Base-by-base conservation (phyloP, 83 land plant genomes). In the Isoetes engelmannii region DNA sequence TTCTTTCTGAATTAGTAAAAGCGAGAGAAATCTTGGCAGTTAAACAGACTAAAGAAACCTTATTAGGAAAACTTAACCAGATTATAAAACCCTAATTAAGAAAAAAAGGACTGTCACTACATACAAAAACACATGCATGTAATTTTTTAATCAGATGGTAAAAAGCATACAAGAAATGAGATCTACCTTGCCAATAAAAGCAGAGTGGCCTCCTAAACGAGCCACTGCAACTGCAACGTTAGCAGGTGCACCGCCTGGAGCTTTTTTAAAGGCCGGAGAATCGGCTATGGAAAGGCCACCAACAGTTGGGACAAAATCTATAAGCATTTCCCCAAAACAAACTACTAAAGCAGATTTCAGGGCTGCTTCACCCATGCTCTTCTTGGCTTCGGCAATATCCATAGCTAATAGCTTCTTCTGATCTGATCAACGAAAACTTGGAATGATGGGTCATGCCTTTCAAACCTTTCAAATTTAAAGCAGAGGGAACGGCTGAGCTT, bases 241-340 rank as follows among this genome's bases (percentile, higher is more conserved):
- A 9, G 67, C 67, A 9, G 67, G 67, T 9, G 67, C 67, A 41
- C 67, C 53, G 7, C 67, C 67, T 9, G 67, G 67, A 21, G 67
- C 67, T 41, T 64, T 64, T 47, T 64, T 64, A 47, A 64, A 64
- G 17, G 67, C 67, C 67, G 67, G 67, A 10, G 67, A 44, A 64
- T 64, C 67, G n/a, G 67, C 67, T 17, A 64, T 44, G 12, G 67
- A 64, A 13, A 64, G 12, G n/a, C 67, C 67, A 8, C 67, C 67
- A 0, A 64, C 9, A 44, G 47, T 44, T 13, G 67, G 67, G 20
- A 64, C 67, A 44, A 64, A 64, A 64, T 64, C 53, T 9, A 3
- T 64, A 12, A 64, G 47, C 47, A 64, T 64, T 41, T 64, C 67
- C 12, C 67, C 67, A 44, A 64, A 64, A 9, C 49, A 9, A 47